Conservation (phyloP, 257 asterid species). For the Plantago elongata region DNA sequence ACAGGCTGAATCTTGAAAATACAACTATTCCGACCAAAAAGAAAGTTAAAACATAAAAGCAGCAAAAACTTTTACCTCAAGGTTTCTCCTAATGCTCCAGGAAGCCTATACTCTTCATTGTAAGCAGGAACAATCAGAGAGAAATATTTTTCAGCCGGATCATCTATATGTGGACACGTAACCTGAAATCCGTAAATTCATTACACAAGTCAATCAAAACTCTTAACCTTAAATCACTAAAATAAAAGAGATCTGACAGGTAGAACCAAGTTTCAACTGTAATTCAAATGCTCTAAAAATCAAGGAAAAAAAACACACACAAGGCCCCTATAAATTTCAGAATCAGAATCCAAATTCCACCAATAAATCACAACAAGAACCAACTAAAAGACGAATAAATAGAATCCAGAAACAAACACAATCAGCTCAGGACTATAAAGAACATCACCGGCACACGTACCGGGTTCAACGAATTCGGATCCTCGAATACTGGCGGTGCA, state of each 20-base stretch:
- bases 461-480: constrained; percentile 80
- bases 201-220: constrained; percentile 18
- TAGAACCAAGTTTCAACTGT: neutral
- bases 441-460: constrained; percentile 27
- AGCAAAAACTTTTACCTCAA: constrained; percentile 41
- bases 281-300: neutral
- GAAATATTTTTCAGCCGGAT: constrained; percentile 78
- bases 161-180: constrained; percentile 59
- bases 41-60: neutral
- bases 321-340: neutral
- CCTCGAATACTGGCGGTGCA: constrained; percentile 74
- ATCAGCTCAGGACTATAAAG: neutral
- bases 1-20: too few relatives aligned
- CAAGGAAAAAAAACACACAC: too few relatives aligned
- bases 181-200: constrained; percentile 43
- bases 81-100: constrained; percentile 86
- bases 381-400: neutral
- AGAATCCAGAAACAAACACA: neutral
- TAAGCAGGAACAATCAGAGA: constrained; percentile 85
- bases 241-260: constrained; percentile 7
- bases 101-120: constrained; percentile 90
- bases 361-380: neutral
- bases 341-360: neutral
- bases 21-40: neutral
- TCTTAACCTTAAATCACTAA: neutral